Evolutionary conservation across 2,329 filamentous ascomycete species (phyloP).

Genomic region (Myotisia sp.): DNA sequence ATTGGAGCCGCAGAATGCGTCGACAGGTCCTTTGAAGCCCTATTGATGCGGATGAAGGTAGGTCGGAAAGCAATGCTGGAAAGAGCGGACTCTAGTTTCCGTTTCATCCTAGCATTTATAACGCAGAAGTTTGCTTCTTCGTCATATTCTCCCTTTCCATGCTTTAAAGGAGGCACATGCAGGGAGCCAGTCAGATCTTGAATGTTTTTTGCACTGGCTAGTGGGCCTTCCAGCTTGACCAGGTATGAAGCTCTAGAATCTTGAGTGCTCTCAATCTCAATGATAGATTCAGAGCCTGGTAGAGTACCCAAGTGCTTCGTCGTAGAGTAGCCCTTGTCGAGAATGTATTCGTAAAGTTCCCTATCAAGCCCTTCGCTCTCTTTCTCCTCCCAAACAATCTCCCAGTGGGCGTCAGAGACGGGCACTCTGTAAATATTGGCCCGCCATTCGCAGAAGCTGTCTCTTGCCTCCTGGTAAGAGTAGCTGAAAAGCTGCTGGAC

Average conservation of each 20-base stretch:
- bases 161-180: conserved; percentile 8
- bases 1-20: conserved; percentile 14
- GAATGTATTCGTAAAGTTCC: no score
- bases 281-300: no score
- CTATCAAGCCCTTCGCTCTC: no score
- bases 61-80: conserved; percentile 13
- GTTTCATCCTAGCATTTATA: conserved; percentile 1
- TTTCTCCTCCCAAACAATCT: no score
- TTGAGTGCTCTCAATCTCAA: no score
- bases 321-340: no score
- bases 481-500: no score
- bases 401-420: no score
- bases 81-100: conserved; percentile 10
- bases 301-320: no score
- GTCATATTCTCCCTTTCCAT: conserved; percentile 12
- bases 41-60: conserved; percentile 16
- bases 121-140: conserved; percentile 5
- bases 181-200: conserved; percentile 12
- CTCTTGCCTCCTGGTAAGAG: no score
- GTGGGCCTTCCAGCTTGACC: conserved; percentile 15
- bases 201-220: conserved; percentile 13
- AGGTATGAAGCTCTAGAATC: conserved; percentile 11
- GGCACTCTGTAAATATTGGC: no score
- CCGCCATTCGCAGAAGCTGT: no score
- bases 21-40: conserved; percentile 18